phyloP scores from a whole-genome alignment of 2,329 filamentous ascomycete species.

The Colletotrichum musae region DNA sequence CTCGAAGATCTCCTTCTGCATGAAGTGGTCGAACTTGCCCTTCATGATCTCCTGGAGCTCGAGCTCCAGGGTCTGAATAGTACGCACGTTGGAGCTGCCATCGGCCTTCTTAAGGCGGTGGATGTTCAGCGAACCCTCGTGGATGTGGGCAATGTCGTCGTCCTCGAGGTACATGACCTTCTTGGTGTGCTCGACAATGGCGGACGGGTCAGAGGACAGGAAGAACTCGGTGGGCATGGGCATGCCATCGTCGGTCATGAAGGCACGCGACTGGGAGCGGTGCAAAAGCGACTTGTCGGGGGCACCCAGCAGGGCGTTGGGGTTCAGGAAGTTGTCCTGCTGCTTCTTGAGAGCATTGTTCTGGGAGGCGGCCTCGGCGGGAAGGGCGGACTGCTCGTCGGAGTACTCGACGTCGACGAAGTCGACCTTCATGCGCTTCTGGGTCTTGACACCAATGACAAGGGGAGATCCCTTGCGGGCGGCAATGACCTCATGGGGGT shows the following conservation, averaged over 20 bases:
- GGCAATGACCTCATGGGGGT: slow-evolving; percentile 96
- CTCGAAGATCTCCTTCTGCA: slow-evolving; percentile 99
- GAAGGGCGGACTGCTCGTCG: slow-evolving; percentile 85
- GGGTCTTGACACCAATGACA: slow-evolving; percentile 95
- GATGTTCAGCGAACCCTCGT: slow-evolving; percentile 98
- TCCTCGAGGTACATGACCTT: slow-evolving; percentile 99
- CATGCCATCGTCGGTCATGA: slow-evolving; percentile 98
- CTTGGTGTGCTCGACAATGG: slow-evolving; percentile 99
- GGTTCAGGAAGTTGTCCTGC: slow-evolving; percentile 76
- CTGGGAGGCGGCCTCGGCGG: slow-evolving; percentile 95
- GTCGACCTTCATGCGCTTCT: slow-evolving; percentile 99
- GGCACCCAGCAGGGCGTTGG: slow-evolving; percentile 82
- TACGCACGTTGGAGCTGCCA: slow-evolving; percentile 95
- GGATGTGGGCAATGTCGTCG: slow-evolving; percentile 99
- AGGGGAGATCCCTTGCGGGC: slow-evolving; percentile 98
- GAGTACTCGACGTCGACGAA: slow-evolving; percentile 99
- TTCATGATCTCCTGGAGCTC: slow-evolving; percentile 99
- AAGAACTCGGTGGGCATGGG: slow-evolving; percentile 99
- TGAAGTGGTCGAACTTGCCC: slow-evolving; percentile 99
- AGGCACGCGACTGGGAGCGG: slow-evolving; percentile 97
- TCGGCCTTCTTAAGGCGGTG: slow-evolving; percentile 98
- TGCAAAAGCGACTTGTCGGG: slow-evolving; percentile 98
- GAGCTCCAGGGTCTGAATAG: slow-evolving; percentile 98
- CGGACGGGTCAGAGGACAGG: slow-evolving; percentile 97
- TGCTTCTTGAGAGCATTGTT: slow-evolving; percentile 97